Conservation (phyloP, 1,284 basidiomycete genomes). For the Rhodotorula sp. region DNA sequence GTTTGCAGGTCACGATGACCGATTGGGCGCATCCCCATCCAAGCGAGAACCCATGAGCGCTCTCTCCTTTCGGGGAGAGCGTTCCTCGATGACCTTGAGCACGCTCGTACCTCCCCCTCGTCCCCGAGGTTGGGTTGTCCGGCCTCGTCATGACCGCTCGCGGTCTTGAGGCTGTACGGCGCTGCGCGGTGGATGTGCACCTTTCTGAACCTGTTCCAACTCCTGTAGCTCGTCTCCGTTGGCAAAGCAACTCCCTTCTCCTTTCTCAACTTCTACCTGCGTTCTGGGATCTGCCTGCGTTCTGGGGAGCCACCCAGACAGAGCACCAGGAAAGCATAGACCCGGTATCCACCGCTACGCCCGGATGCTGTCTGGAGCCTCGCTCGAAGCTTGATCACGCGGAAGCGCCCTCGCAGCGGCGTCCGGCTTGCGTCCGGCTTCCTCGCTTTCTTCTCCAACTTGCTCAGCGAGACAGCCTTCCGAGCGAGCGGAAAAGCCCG, state of each 20-base stretch:
- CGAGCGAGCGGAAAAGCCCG: too few species aligned
- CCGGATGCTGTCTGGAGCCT: too few species aligned
- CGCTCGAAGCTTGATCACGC: too few species aligned
- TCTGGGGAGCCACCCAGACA: too few species aligned
- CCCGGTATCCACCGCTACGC: too few species aligned
- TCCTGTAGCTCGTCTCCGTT: neutral
- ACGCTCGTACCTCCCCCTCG: conserved; percentile 27
- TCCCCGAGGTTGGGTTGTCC: conserved; percentile 22
- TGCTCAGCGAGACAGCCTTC: too few species aligned
- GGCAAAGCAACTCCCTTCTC: neutral
- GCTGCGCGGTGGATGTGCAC: conserved; percentile 23
- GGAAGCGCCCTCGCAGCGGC: too few species aligned
- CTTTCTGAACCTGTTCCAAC: conserved; percentile 23
- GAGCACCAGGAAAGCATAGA: too few species aligned
- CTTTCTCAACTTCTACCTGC: neutral
- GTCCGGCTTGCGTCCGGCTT: too few species aligned
- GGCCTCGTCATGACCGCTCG: neutral
- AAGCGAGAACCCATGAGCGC: conserved; percentile 14
- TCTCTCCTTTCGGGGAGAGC: too few species aligned
- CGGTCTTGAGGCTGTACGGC: conserved; percentile 22
- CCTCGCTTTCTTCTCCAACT: too few species aligned
- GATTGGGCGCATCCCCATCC: conserved; percentile 23
- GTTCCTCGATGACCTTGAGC: conserved; percentile 28
- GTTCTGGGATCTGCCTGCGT: neutral
- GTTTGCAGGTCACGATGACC: conserved; percentile 26